Percentiles rank a stretch among this genome's conserved stretches.
Evolutionary conservation across 805 yeast species (phyloP).

Genomic region (Ogataea methanolica): DNA sequence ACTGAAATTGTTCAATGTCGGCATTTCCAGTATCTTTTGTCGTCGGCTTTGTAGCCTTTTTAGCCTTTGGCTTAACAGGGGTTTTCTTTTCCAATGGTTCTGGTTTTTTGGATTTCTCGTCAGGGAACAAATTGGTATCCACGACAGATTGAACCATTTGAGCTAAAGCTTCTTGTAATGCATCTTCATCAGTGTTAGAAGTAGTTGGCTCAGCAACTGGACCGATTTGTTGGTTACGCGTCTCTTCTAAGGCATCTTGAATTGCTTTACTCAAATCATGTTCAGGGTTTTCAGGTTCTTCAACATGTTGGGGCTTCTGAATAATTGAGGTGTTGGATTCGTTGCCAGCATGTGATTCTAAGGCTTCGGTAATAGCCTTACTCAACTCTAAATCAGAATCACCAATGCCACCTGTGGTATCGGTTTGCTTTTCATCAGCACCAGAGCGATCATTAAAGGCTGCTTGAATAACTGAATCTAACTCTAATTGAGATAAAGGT

Average conservation of each 20-base stretch:
- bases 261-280: conserved; percentile 16
- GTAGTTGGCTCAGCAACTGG: neutral
- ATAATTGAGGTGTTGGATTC: neutral
- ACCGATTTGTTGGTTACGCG: neutral
- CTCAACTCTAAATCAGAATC: conserved; percentile 13
- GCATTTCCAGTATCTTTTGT: conserved; percentile 5
- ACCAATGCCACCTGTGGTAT: conserved; percentile 1
- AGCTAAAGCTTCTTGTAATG: conserved; percentile 48
- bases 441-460: conserved; percentile 12
- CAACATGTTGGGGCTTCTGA: neutral
- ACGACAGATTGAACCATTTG: conserved; percentile 55
- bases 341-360: conserved; percentile 4
- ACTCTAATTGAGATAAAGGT: conserved; percentile 14
- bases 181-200: conserved; percentile 24
- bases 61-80: conserved; percentile 1
- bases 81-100: conserved; percentile 1
- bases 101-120: neutral
- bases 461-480: conserved; percentile 25
- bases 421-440: conserved; percentile 1
- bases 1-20: conserved; percentile 47
- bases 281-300: conserved; percentile 8
- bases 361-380: conserved; percentile 23
- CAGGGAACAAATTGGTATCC: conserved; percentile 25
- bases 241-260: conserved; percentile 13
- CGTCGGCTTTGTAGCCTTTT: conserved; percentile 1